These are phyloP conservation scores for Sphagnum contortum DNA, from an alignment of 225 moss, liverwort and hornwort genomes.

Conservation along the genomic window DNA sequence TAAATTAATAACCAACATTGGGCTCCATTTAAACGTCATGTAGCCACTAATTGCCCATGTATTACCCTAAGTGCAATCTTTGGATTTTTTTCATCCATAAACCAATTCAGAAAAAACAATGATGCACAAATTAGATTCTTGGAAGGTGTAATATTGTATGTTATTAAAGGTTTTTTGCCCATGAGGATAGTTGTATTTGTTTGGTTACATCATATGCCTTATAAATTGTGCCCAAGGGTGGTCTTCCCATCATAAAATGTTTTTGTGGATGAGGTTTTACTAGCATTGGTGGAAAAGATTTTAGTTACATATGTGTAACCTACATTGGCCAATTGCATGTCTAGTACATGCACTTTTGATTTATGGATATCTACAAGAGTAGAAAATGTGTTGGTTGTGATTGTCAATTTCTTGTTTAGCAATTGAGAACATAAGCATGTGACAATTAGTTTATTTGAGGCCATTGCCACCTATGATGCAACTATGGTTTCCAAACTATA, in stretches of 20 bases:
- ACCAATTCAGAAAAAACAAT: no score
- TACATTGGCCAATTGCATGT: background rate
- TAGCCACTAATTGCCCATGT: no score
- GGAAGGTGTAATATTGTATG: no score
- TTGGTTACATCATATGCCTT: background rate
- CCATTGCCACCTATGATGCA: background rate
- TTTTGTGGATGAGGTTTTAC: background rate
- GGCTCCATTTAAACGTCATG: no score
- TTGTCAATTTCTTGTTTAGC: background rate
- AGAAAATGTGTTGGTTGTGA: no score
- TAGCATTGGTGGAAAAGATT: background rate
- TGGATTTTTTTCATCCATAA: no score
- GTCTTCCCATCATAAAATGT: background rate
- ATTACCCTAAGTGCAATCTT: no score
- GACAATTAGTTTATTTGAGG: background rate
- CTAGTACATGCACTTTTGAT: background rate
- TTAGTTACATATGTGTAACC: background rate
- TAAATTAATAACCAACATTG: no score
- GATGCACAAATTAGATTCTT: no score
- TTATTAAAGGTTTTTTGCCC: no score
- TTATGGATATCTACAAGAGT: background rate
- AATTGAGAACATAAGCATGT: background rate
- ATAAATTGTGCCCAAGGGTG: background rate
- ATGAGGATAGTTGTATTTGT: no score
- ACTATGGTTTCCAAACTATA: background rate